Base-by-base conservation (phyloP, 345 rosid species). In the Linum usitatissimum region DNA sequence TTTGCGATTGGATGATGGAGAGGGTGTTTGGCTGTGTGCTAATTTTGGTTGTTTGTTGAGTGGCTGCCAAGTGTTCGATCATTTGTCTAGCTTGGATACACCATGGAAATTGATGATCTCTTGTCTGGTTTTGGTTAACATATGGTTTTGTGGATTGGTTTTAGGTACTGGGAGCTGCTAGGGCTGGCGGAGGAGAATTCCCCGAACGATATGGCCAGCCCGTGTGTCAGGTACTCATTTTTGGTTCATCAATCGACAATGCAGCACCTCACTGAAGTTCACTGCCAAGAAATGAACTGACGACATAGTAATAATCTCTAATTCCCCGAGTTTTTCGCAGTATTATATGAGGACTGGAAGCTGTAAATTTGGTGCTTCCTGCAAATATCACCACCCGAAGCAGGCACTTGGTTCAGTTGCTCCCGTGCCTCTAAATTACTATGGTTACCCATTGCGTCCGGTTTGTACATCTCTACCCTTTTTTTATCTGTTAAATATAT, bases 381-480 rank as follows among this genome's bases (percentile, higher is more conserved):
- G 99, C 75, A 93, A 90, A 77, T 90, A 82, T 76, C 86, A 87
- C 71, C 99, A 93, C 71, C 97, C 97, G 17, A 84, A 78, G 75
- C 92, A 78, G 70, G 91, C 87, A 56, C 74, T 74, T 65, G 85
- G 75, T 76, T 82, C 94, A 64, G 64, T 64, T 64, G 71, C 67
- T 68, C 79, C 80, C 19, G 78, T 81, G 68, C 34, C 78, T 17
- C 67, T 90, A 59, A 93, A 83, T 76, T 68, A 73, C 73, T 70
- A 65, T 71, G 97, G 99, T 61, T 90, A 84, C 62, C 97, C 99
- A 14, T 72, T 87, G 64, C 94, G 97, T 36, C 86, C 66, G 95
- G 97, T 88, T 64, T 72, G 97, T 87, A 70, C 68, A 56, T 30
- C 48, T 30, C 34, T 19, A 19, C 31, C 18, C 67, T 39, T 40